phyloP scores from a whole-genome alignment of 192 early-diverging fungal genomes.

The Coemansia sp. region DNA sequence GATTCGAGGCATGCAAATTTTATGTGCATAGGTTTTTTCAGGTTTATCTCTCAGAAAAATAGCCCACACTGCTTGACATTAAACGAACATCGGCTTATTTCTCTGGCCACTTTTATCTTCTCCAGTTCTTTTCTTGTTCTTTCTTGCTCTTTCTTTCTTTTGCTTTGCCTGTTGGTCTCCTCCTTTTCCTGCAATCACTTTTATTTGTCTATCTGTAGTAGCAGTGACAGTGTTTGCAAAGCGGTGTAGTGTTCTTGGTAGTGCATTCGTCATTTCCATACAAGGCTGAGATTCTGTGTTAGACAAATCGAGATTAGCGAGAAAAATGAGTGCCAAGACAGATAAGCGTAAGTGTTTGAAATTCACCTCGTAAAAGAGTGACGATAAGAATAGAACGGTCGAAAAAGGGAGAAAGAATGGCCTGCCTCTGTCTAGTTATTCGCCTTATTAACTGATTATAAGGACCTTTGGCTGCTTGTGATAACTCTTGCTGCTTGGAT shows the following conservation, averaged over 20 bases:
- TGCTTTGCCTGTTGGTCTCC: not conserved
- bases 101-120: not conserved
- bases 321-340: conserved; percentile 18
- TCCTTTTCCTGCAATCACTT: not conserved
- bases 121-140: not conserved
- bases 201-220: not conserved
- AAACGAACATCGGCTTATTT: not conserved
- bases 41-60: not conserved
- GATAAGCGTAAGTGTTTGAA: conserved; percentile 11
- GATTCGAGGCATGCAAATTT: too few relatives aligned
- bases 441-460: not conserved
- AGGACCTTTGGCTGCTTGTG: not conserved
- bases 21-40: too few relatives aligned
- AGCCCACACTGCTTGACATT: not conserved
- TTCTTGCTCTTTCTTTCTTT: conserved; percentile 5
- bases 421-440: too few relatives aligned
- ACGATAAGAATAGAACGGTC: not conserved
- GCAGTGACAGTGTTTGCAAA: not conserved
- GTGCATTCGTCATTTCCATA: not conserved
- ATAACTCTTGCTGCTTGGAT: not conserved
- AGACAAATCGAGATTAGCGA: conserved; percentile 3
- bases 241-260: not conserved
- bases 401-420: not conserved
- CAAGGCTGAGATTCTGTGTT: conserved; percentile 3
- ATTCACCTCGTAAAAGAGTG: not conserved